Conservation (phyloP, 192 early-diverging fungal genomes). For the Gaertneriomyces sp. region DNA sequence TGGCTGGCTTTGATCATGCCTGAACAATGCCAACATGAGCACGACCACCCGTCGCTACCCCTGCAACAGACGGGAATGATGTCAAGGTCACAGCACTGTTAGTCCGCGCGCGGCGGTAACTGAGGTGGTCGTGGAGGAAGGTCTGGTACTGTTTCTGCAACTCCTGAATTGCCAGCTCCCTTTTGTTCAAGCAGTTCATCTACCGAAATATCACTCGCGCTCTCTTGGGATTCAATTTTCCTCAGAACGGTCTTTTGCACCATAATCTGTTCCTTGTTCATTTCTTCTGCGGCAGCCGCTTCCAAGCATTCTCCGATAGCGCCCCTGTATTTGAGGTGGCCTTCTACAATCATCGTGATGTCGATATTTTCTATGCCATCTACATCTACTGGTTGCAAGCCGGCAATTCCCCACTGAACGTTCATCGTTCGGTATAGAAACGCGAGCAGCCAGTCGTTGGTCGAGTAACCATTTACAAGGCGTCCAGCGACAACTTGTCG, state of each 20-base stretch:
- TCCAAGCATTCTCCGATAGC: constrained; percentile 68
- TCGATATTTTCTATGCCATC: constrained; percentile 78
- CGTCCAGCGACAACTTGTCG: constrained; percentile 75
- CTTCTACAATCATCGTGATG: constrained; percentile 71
- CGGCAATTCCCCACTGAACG: constrained; percentile 73
- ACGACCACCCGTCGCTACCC: too few species aligned
- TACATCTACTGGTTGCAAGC: constrained; percentile 74
- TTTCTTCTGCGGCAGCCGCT: constrained; percentile 50
- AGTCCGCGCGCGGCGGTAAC: too few species aligned
- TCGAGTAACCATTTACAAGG: constrained; percentile 85
- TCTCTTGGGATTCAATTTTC: constrained; percentile 11
- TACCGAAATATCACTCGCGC: neutral
- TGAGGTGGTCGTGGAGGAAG: too few species aligned
- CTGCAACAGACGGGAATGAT: too few species aligned
- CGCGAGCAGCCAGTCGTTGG: constrained; percentile 87
- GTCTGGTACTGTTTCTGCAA: too few species aligned
- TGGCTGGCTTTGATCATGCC: too few species aligned
- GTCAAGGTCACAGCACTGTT: too few species aligned
- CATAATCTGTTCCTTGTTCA: constrained; percentile 17
- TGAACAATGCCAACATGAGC: too few species aligned
- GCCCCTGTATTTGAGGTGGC: constrained; percentile 80
- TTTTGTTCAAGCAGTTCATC: constrained; percentile 1
- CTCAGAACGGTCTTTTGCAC: constrained; percentile 29
- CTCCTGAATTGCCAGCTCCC: too few species aligned
- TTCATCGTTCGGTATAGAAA: constrained; percentile 85